These are phyloP conservation scores for Bipolaris bicolor DNA, from an alignment of 2,329 filamentous ascomycete genomes.

Conservation along the genomic window DNA sequence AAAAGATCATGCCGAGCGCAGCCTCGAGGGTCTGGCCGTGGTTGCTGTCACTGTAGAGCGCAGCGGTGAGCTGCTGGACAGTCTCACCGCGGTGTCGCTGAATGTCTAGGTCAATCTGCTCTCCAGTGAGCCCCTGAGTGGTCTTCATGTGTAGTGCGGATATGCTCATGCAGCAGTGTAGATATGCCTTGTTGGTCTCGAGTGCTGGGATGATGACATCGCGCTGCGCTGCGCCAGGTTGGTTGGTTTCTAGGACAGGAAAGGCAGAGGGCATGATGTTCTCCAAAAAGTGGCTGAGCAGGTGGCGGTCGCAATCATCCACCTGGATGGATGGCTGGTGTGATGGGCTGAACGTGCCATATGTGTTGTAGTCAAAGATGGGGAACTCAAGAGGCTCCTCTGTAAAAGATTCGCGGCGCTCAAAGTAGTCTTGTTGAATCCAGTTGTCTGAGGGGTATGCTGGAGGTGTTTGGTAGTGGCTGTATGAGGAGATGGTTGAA, in stretches of 20 bases:
- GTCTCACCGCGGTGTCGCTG: slow-evolving; percentile 90
- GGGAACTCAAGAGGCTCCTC: slow-evolving; percentile 69
- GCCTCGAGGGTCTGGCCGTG: slow-evolving; percentile 91
- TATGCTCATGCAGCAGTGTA: slow-evolving; percentile 94
- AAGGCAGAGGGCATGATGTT: slow-evolving; percentile 88
- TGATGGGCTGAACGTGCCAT: slow-evolving; percentile 65
- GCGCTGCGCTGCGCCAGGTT: slow-evolving; percentile 79
- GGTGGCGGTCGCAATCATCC: slow-evolving; percentile 82
- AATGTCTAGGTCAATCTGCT: slow-evolving; percentile 87
- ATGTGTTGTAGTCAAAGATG: slow-evolving; percentile 80
- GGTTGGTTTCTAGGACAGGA: slow-evolving; percentile 88
- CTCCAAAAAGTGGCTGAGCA: slow-evolving; percentile 90
- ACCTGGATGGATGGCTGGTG: slow-evolving; percentile 79
- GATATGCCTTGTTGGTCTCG: slow-evolving; percentile 88
- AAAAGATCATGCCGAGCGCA: slow-evolving; percentile 92
- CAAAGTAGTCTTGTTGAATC: slow-evolving; percentile 73
- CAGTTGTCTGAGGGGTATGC: slow-evolving; percentile 72
- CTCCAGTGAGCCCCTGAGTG: slow-evolving; percentile 67
- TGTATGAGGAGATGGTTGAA: slow-evolving; percentile 90
- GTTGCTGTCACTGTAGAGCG: slow-evolving; percentile 78
- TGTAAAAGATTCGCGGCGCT: slow-evolving; percentile 69
- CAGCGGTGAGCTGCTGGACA: slow-evolving; percentile 82
- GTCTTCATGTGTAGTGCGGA: slow-evolving; percentile 91
- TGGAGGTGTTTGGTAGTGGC: slow-evolving; percentile 83
- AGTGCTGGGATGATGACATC: slow-evolving; percentile 87